phyloP scores from a whole-genome alignment of 148 eudicot genomes.

The Pouteria glomerata region DNA sequence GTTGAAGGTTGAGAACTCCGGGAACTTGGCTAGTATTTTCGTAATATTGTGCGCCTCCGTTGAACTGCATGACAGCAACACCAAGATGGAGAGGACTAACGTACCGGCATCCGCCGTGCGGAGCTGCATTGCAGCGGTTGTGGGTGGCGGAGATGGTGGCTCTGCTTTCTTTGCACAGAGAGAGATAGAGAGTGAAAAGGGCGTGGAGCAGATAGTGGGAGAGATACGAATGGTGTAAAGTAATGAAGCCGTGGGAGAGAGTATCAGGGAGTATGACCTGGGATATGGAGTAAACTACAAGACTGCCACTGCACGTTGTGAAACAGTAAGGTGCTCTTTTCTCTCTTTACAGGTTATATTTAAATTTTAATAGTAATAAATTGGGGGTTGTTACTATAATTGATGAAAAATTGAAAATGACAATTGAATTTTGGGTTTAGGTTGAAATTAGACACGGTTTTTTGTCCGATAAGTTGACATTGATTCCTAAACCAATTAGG shows the following conservation, averaged over 20 bases:
- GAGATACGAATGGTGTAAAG: neutral
- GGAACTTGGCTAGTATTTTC: conserved; percentile 47
- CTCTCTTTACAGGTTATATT: too few species aligned
- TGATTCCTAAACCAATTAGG: neutral
- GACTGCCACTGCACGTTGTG: neutral
- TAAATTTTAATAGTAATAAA: too few species aligned
- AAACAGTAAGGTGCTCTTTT: too few species aligned
- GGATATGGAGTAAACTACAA: neutral
- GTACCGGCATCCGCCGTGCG: conserved; percentile 24
- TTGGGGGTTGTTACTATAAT: neutral
- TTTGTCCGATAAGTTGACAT: neutral
- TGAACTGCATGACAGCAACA: conserved; percentile 9
- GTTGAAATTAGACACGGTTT: neutral
- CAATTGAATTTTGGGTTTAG: neutral
- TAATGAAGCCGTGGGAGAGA: neutral
- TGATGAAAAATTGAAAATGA: neutral
- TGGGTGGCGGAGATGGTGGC: too few species aligned
- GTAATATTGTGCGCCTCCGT: conserved; percentile 74
- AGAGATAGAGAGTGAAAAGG: neutral
- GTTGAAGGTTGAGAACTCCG: conserved; percentile 79
- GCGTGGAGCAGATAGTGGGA: neutral
- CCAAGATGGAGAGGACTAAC: conserved; percentile 14
- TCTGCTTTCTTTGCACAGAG: conserved; percentile 16
- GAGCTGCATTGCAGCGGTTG: too few species aligned
- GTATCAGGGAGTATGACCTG: neutral